phyloP scores from a whole-genome alignment of 2,329 filamentous ascomycete species.

The Clonostachys solani region DNA sequence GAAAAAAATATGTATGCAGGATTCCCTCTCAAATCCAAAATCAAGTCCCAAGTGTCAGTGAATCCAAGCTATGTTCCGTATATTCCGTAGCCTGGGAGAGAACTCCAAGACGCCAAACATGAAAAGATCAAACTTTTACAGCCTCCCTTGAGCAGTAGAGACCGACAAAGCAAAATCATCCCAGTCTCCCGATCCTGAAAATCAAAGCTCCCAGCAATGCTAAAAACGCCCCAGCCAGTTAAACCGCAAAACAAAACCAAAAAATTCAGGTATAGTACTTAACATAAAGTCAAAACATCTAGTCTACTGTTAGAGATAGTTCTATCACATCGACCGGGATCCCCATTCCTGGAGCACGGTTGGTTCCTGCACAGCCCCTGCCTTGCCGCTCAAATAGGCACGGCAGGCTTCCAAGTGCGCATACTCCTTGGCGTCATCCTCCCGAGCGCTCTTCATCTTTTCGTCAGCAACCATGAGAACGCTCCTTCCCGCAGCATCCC shows the following conservation, averaged over 20 bases:
- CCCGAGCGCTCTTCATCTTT: constrained; percentile 23
- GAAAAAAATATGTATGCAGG: no score
- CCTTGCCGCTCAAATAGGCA: constrained; percentile 34
- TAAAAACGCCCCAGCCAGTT: not conserved
- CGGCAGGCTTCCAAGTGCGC: constrained; percentile 40
- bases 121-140: not conserved
- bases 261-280: not conserved
- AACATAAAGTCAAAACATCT: not conserved
- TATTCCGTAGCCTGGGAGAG: not conserved
- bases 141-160: no score
- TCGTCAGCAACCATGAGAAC: constrained; percentile 40
- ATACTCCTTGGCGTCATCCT: constrained; percentile 17
- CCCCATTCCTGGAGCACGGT: constrained; percentile 27
- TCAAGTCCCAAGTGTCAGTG: not conserved
- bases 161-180: no score
- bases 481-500: constrained; percentile 37
- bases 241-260: not conserved
- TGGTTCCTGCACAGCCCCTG: constrained; percentile 21
- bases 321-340: not conserved
- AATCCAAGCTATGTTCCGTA: not conserved
- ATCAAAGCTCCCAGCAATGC: no score
- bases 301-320: not conserved
- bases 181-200: no score
- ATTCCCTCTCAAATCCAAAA: not conserved
- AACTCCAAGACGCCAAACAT: not conserved